Conservation (phyloP, 2,329 filamentous ascomycete species). For the Zasmidium cellare region DNA sequence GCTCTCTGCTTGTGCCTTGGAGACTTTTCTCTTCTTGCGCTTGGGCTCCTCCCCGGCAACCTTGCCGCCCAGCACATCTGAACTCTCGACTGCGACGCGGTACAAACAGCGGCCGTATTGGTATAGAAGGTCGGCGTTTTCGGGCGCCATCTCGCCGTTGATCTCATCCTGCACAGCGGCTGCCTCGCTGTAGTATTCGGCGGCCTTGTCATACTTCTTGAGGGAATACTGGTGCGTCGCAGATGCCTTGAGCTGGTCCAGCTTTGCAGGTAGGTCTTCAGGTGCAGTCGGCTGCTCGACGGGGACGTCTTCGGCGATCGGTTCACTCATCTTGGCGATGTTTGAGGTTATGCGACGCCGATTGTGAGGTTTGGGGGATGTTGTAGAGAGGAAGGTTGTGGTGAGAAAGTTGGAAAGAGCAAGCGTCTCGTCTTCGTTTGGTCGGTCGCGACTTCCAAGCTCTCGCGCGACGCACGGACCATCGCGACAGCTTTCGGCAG, state of each 20-base stretch:
- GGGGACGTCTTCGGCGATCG: not conserved
- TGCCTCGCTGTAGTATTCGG: conserved; percentile 84
- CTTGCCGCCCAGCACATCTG: conserved; percentile 86
- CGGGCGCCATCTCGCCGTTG: conserved; percentile 86
- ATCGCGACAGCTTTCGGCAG: not conserved
- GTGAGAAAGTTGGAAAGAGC: not conserved
- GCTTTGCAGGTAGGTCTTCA: conserved; percentile 31
- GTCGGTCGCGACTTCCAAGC: not conserved
- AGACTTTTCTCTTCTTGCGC: conserved; percentile 45
- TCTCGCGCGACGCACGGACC: not conserved
- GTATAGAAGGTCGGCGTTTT: conserved; percentile 92
- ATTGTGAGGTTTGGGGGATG: not conserved
- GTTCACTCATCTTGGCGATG: conserved; percentile 2
- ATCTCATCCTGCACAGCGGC: conserved; percentile 86
- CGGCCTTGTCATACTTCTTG: conserved; percentile 82
- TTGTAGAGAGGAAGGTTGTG: not conserved
- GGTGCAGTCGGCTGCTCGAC: not conserved
- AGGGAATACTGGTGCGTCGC: conserved; percentile 83
- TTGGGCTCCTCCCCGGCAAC: conserved; percentile 62
- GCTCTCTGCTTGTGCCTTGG: conserved; percentile 25
- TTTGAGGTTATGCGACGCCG: not conserved
- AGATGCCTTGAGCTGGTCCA: conserved; percentile 71
- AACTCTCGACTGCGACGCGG: conserved; percentile 90
- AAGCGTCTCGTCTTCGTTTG: not conserved
- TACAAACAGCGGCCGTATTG: conserved; percentile 92